phyloP scores from a whole-genome alignment of 23 red algal species.

The Chondrus crispus region DNA sequence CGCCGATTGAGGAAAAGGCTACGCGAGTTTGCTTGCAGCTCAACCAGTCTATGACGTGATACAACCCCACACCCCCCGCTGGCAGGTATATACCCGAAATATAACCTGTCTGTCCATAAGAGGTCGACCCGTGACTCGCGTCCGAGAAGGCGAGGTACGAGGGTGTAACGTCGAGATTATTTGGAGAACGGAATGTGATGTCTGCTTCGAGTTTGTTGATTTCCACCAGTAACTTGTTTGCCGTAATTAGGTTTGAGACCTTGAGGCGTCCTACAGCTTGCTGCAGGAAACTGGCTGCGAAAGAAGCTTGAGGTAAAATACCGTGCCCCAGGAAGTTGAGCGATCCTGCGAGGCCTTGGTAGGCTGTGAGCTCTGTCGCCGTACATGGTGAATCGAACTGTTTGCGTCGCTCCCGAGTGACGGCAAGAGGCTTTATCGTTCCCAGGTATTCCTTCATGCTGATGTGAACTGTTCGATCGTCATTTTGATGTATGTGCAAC shows the following conservation, averaged over 20 bases:
- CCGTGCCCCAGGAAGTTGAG: conserved; percentile 17
- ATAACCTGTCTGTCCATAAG: not conserved
- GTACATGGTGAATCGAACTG: not conserved
- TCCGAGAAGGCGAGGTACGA: not conserved
- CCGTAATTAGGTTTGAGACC: conserved; percentile 3
- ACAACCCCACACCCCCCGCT: not conserved
- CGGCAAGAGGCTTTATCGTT: not conserved
- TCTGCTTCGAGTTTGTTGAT: not conserved
- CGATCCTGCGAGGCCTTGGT: not conserved
- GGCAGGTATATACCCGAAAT: not conserved
- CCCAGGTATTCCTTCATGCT: conserved; percentile 3
- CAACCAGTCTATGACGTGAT: conserved; percentile 5
- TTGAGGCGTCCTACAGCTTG: not conserved
- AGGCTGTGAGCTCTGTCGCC: not conserved
- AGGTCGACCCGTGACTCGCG: not conserved
- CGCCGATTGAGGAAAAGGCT: conserved; percentile 1
- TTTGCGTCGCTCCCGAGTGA: not conserved
- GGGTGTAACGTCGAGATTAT: not conserved
- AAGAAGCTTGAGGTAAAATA: conserved; percentile 5
- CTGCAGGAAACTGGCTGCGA: conserved; percentile 16
- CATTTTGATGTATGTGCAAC: not conserved
- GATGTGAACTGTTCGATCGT: not conserved
- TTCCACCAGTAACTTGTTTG: not conserved
- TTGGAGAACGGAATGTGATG: not conserved
- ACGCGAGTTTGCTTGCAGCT: conserved; percentile 11